Percentiles rank a stretch among this genome's conserved stretches.
Evolutionary conservation across 2,329 filamentous ascomycete species (phyloP).

Genomic region (Ceratocystis harringtonii): DNA sequence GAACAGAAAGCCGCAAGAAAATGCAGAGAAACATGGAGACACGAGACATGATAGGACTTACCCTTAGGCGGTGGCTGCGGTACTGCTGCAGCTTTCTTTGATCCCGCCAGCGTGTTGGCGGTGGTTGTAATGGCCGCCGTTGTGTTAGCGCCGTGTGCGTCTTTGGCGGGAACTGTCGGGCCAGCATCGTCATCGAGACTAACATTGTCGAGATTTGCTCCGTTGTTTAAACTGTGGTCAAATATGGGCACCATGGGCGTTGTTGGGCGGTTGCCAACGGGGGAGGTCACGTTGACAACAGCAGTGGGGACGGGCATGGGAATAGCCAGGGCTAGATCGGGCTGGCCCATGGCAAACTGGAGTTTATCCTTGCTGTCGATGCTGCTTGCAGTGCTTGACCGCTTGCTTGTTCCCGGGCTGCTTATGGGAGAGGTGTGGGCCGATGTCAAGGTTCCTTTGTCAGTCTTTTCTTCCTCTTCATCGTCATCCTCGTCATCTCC

Average conservation of each 20-base stretch:
- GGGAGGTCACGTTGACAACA: slow-evolving; percentile 14
- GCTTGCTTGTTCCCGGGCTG: slow-evolving; percentile 16
- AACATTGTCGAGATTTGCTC: slow-evolving; percentile 43
- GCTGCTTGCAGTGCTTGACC: slow-evolving; percentile 16
- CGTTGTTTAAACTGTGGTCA: slow-evolving; percentile 31
- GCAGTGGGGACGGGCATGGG: slow-evolving; percentile 16
- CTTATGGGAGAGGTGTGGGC: slow-evolving; percentile 13
- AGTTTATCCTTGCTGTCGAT: slow-evolving; percentile 16
- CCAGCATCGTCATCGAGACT: slow-evolving; percentile 47
- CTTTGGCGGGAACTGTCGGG: slow-evolving; percentile 12
- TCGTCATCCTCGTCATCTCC: slow-evolving; percentile 13
- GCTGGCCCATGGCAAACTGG: slow-evolving; percentile 15
- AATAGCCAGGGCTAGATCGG: slow-evolving; percentile 12
- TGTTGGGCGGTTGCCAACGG: slow-evolving; percentile 15
- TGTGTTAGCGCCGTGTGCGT: not conserved
- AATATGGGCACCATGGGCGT: slow-evolving; percentile 16
- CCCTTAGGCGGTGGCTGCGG: slow-evolving; percentile 13
- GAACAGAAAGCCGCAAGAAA: not conserved
- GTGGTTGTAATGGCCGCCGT: not conserved
- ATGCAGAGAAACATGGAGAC: not conserved
- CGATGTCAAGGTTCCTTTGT: slow-evolving; percentile 16
- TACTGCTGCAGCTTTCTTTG: not conserved
- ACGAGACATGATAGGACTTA: slow-evolving; percentile 8
- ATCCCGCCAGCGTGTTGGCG: not conserved
- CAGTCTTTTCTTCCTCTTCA: slow-evolving; percentile 15